Evolutionary conservation across 202 grass and related monocot species (phyloP), one percentile per base, ranked within the genome.

Genomic region (Zizania palustris): DNA sequence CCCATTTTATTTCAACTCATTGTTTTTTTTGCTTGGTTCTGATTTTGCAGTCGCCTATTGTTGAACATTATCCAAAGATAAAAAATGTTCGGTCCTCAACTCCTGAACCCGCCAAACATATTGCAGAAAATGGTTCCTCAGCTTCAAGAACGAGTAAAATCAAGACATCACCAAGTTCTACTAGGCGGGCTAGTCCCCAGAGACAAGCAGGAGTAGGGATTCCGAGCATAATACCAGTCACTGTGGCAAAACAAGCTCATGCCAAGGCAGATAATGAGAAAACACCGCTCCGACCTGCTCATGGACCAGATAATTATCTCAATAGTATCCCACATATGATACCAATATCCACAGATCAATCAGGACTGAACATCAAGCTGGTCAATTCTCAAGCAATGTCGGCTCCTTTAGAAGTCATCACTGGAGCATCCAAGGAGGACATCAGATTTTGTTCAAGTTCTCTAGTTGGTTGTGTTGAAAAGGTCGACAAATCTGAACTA

Each of bases 31-130:
- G 55, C 64, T 46, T 73, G 64, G 60, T 65, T 71, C 46, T 33
- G 45, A 33, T 90, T 58, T 89, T 93, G 80, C 91, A 99, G 96
- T 88, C 63, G 76, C 85, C 92, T 77, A 71, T 83, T 73, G 34
- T 51, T 83, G 96, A 99, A 74, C 85, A 83, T 53, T 58, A 12
- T 60, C 55, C 85, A 81, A 99, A 84, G 77, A 79, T 10, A 13
- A 93, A 77, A 73, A 56, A 54, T 20, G 61, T 73, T 77, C 42
- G 67, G 38, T 68, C 58, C 79, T 87, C 82, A 77, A 85, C 59
- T 60, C 65, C 89, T 60, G 89, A 85, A 77, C 78, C 80, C 85
- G 73, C 76, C 71, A 99, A 95, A 84, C 80, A 79, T 59, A 74
- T 76, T 12, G 18, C 57, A 44, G 91, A 88, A 76, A 76, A 88